phyloP scores from a whole-genome alignment of 2,329 filamentous ascomycete species.

The Aureobasidium sp. region DNA sequence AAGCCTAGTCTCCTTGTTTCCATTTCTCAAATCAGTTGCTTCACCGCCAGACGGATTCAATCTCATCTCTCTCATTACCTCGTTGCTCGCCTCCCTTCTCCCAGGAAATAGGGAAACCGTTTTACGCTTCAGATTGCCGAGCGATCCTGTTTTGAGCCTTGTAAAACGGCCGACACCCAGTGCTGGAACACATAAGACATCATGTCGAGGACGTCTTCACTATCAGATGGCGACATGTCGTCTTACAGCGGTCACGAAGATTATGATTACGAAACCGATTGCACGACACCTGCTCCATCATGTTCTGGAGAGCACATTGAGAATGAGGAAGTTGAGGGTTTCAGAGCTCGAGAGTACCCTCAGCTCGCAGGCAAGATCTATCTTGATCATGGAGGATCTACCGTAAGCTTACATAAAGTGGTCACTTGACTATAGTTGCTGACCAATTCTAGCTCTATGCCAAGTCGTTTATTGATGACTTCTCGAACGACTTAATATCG shows the following conservation, averaged over 20 bases:
- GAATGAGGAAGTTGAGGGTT: slow-evolving; percentile 33
- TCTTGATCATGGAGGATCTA: slow-evolving; percentile 94
- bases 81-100: neutral
- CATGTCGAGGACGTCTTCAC: slow-evolving; percentile 18
- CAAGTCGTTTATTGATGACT: slow-evolving; percentile 72
- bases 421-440: neutral
- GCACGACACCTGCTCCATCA: slow-evolving; percentile 30
- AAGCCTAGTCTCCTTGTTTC: neutral
- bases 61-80: neutral
- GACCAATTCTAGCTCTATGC: slow-evolving; percentile 48
- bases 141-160: slow-evolving; percentile 1
- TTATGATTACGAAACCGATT: slow-evolving; percentile 30
- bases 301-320: slow-evolving; percentile 29
- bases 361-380: slow-evolving; percentile 47
- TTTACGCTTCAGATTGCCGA: slow-evolving; percentile 12
- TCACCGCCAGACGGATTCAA: neutral
- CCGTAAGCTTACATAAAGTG: slow-evolving; percentile 33
- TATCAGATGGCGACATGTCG: slow-evolving; percentile 27
- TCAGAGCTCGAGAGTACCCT: slow-evolving; percentile 37
- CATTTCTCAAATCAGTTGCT: neutral
- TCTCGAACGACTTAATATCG: slow-evolving; percentile 69
- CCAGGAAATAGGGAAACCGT: slow-evolving; percentile 2
- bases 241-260: slow-evolving; percentile 29
- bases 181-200: slow-evolving; percentile 5
- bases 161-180: neutral